Conservation (phyloP, 495 filamentous ascomycete genomes). For the Hypoxylon subgilvum region DNA sequence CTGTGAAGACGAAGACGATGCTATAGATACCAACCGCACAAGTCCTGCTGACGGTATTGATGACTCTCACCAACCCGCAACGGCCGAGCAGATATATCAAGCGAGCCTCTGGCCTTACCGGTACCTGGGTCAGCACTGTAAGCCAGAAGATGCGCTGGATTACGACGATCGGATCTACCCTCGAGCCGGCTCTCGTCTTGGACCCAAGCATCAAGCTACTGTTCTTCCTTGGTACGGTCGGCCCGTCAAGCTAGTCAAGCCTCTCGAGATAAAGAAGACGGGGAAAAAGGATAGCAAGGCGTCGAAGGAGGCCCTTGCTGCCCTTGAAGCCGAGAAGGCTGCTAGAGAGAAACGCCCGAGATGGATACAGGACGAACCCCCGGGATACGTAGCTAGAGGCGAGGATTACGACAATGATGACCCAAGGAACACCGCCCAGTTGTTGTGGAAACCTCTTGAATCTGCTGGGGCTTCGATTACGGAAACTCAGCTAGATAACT, state of each 20-base stretch:
- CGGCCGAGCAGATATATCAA: conserved; percentile 87
- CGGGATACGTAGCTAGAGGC: conserved; percentile 82
- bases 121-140: conserved; percentile 94
- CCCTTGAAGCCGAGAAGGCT: conserved; percentile 77
- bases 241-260: conserved; percentile 87
- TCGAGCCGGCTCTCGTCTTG: conserved; percentile 88
- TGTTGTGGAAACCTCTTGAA: conserved; percentile 68
- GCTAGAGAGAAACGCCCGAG: conserved; percentile 81
- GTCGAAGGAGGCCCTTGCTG: conserved; percentile 78
- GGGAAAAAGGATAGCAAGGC: conserved; percentile 70
- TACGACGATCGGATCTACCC: conserved; percentile 98
- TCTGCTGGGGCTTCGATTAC: conserved; percentile 54
- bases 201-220: conserved; percentile 88
- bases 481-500: conserved; percentile 65
- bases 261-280: conserved; percentile 78
- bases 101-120: conserved; percentile 95
- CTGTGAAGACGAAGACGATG: conserved; percentile 79
- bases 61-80: conserved; percentile 69
- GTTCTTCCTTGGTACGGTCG: conserved; percentile 83
- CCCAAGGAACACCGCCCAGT: conserved; percentile 53
- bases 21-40: conserved; percentile 62
- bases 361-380: conserved; percentile 90
- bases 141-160: conserved; percentile 93
- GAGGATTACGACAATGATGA: conserved; percentile 67
- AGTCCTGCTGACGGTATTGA: conserved; percentile 64